Conservation (phyloP, 768 basidiomycete species). For the Phylloporus arenicola region DNA sequence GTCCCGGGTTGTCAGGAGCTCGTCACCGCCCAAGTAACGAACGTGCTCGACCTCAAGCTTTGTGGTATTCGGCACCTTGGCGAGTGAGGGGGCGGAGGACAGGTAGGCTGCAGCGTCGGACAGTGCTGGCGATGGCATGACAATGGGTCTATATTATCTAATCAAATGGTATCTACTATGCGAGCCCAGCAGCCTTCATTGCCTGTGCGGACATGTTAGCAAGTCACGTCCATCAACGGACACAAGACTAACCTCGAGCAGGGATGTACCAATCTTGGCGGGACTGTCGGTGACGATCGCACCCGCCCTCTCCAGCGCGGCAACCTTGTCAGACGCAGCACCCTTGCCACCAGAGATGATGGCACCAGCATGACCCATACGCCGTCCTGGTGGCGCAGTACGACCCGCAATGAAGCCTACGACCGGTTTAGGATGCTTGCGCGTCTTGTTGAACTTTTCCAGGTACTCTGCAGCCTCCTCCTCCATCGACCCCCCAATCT, state of each 20-base stretch:
- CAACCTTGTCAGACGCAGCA: constrained; percentile 91
- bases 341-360: constrained; percentile 98
- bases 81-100: constrained; percentile 48
- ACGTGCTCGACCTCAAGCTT: constrained; percentile 67
- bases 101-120: constrained; percentile 60
- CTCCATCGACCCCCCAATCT: constrained; percentile 99
- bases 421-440: constrained; percentile 84
- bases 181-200: constrained; percentile 73
- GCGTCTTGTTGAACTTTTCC: constrained; percentile 86
- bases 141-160: constrained; percentile 35
- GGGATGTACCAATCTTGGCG: constrained; percentile 85
- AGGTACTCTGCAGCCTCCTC: constrained; percentile 98
- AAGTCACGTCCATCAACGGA: neutral
- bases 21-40: constrained; percentile 10
- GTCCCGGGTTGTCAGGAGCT: constrained; percentile 22
- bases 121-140: constrained; percentile 39
- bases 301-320: constrained; percentile 85
- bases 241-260: constrained; percentile 68
- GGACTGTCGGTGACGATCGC: constrained; percentile 93
- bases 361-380: constrained; percentile 98
- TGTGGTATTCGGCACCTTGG: constrained; percentile 50
- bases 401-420: constrained; percentile 97
- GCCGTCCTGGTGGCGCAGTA: constrained; percentile 94
- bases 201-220: constrained; percentile 41
- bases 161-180: constrained; percentile 38